Conservation (phyloP, 306 rosid genomes). For the Canavalia ensiformis region DNA sequence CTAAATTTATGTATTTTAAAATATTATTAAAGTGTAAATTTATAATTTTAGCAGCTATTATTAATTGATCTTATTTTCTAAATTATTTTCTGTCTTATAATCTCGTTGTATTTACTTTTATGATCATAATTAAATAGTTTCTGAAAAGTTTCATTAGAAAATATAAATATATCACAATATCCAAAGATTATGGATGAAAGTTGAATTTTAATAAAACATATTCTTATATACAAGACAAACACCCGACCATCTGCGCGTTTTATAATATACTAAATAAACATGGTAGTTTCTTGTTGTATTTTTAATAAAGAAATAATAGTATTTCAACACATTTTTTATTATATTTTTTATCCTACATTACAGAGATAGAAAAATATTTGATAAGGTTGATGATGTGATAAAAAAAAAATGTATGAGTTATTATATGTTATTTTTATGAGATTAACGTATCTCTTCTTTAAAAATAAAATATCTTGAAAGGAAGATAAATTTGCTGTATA, state of each 20-base stretch:
- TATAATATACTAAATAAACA: background rate
- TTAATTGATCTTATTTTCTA: too few species aligned
- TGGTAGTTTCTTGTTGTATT: background rate
- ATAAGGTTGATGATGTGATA: too few species aligned
- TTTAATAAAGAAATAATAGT: background rate
- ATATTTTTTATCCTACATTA: too few species aligned
- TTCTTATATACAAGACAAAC: background rate
- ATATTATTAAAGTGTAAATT: too few species aligned
- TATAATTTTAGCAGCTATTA: too few species aligned
- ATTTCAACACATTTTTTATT: too few species aligned
- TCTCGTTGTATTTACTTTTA: too few species aligned
- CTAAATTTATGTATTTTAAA: too few species aligned
- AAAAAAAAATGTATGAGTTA: too few species aligned
- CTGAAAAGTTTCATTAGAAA: background rate
- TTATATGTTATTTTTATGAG: too few species aligned
- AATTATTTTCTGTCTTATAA: background rate
- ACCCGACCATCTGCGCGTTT: background rate
- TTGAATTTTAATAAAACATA: background rate
- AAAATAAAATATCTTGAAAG: background rate
- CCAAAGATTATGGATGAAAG: slow-evolving; percentile 10
- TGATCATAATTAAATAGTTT: background rate
- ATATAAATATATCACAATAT: background rate
- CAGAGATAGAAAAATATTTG: too few species aligned
- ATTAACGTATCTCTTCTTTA: too few species aligned
- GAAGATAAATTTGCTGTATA: background rate